These are phyloP conservation scores for Ogataea siamensis DNA, from an alignment of 805 yeast genomes.

Conservation along the genomic window DNA sequence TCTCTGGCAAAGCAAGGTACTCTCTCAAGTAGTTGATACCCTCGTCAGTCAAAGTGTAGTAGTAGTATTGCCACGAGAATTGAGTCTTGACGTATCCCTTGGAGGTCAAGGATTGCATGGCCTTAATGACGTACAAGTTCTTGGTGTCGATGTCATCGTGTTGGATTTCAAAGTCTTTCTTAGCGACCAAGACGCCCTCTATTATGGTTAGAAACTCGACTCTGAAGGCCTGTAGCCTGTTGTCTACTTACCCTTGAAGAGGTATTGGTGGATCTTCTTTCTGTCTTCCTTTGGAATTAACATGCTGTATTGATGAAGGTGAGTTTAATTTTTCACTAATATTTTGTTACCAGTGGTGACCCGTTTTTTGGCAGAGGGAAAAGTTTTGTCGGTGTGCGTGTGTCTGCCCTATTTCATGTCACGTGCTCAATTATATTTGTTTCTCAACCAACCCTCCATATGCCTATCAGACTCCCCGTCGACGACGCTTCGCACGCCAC, in stretches of 20 bases:
- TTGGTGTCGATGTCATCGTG: slow-evolving; percentile 98
- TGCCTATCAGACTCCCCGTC: slow-evolving; percentile 7
- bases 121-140: slow-evolving; percentile 97
- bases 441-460: background rate
- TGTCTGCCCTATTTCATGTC: slow-evolving; percentile 10
- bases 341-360: slow-evolving; percentile 10
- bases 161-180: slow-evolving; percentile 97
- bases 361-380: slow-evolving; percentile 14
- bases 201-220: slow-evolving; percentile 27
- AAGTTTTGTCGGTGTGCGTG: slow-evolving; percentile 12
- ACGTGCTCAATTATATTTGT: slow-evolving; percentile 10
- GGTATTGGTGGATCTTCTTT: slow-evolving; percentile 98
- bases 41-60: slow-evolving; percentile 99
- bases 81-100: slow-evolving; percentile 99
- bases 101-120: slow-evolving; percentile 98
- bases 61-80: slow-evolving; percentile 99
- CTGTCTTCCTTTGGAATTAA: slow-evolving; percentile 99
- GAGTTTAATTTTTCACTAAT: slow-evolving; percentile 13
- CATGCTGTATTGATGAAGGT: slow-evolving; percentile 53
- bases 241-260: slow-evolving; percentile 88
- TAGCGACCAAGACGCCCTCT: slow-evolving; percentile 99
- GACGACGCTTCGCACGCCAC: background rate
- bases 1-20: slow-evolving; percentile 98
- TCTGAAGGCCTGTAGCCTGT: background rate
- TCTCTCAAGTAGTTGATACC: slow-evolving; percentile 98